Conservation (phyloP, 441 rosid species). For the Bocquillonia castaneifolia region DNA sequence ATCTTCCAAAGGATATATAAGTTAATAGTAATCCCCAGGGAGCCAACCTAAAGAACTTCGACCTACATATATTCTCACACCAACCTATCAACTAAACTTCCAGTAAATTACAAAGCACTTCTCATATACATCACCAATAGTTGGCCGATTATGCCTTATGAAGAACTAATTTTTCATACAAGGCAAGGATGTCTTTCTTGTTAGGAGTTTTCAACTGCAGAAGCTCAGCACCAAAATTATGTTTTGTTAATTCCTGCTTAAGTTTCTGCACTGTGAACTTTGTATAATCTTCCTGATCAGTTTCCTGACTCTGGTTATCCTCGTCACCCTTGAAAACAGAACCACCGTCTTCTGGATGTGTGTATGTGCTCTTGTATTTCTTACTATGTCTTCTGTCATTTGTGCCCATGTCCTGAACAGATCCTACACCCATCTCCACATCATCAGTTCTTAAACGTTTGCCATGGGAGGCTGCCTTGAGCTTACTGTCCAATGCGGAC, state of each 20-base stretch:
- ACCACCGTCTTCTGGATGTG: constrained; percentile 65
- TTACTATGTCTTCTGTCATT: constrained; percentile 55
- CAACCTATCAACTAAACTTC: constrained; percentile 21
- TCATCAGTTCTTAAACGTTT: constrained; percentile 68
- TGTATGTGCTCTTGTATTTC: constrained; percentile 53
- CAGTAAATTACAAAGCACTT: constrained; percentile 18
- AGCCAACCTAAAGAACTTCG: neutral
- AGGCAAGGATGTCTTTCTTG: constrained; percentile 80
- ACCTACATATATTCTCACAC: constrained; percentile 5
- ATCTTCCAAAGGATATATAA: neutral
- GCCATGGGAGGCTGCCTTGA: constrained; percentile 67
- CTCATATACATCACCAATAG: constrained; percentile 27
- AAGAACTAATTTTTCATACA: constrained; percentile 71
- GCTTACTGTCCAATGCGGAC: constrained; percentile 76
- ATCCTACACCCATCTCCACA: constrained; percentile 60
- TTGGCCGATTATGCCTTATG: constrained; percentile 38
- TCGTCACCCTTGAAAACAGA: constrained; percentile 62
- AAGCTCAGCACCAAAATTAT: constrained; percentile 72
- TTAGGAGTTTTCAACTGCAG: constrained; percentile 69
- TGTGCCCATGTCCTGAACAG: constrained; percentile 51
- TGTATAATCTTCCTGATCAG: constrained; percentile 61
- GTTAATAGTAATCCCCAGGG: neutral
- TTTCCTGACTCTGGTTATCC: constrained; percentile 55
- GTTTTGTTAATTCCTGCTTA: constrained; percentile 82
- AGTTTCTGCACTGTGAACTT: constrained; percentile 76